These are phyloP conservation scores for Gnetum montanum DNA, from an alignment of 75 land plant species.

Conservation along the genomic window DNA sequence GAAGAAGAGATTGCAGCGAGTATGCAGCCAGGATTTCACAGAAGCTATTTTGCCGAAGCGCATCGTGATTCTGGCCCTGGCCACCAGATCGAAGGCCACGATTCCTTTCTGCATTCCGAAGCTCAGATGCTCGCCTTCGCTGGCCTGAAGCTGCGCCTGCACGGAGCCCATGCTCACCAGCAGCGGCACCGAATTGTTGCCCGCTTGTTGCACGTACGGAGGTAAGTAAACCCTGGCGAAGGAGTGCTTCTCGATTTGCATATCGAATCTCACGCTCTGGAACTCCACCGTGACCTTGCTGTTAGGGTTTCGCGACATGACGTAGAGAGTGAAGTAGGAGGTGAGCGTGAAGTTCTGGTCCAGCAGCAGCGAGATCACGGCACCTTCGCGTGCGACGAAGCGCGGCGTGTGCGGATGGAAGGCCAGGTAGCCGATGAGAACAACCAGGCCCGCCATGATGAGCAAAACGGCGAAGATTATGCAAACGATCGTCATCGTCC, in stretches of 20 bases:
- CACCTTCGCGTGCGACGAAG: conserved; percentile 27
- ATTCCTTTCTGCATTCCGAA: conserved; percentile 24
- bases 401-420: conserved; percentile 28
- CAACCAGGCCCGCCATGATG: conserved; percentile 36
- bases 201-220: conserved; percentile 24
- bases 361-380: conserved; percentile 33
- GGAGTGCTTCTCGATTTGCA: conserved; percentile 24
- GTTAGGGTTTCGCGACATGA: conserved; percentile 56
- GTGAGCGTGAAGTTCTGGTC: conserved; percentile 31
- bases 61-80: conserved; percentile 28
- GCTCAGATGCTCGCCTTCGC: conserved; percentile 16
- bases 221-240: conserved; percentile 21
- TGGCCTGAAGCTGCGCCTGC: conserved; percentile 27
- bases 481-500: conserved; percentile 34
- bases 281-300: conserved; percentile 21
- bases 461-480: conserved; percentile 29
- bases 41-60: conserved; percentile 23
- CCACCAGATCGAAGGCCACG: conserved; percentile 23
- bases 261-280: conserved; percentile 27
- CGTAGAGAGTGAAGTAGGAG: conserved; percentile 26
- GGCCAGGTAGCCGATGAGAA: conserved; percentile 33
- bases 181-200: conserved; percentile 19
- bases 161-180: conserved; percentile 36
- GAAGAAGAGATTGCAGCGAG: conserved; percentile 24
- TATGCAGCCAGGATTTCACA: conserved; percentile 41